Conservation (phyloP, 2,329 filamentous ascomycete species). For the Lecanicillium sp. region DNA sequence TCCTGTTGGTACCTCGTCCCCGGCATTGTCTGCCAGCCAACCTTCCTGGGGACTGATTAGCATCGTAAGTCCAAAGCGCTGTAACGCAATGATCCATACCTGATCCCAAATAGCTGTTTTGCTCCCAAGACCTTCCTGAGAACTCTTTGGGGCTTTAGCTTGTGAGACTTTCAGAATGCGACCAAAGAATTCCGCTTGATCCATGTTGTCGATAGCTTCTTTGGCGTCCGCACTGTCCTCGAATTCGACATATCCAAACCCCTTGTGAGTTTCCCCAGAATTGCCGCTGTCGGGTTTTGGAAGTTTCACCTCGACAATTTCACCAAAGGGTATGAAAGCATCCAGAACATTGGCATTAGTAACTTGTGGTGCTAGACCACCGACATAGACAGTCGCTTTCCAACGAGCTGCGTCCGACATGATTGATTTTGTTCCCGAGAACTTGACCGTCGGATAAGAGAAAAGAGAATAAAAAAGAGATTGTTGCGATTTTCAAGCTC, state of each 20-base stretch:
- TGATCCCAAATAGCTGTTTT: slow-evolving; percentile 97
- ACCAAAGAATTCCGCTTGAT: slow-evolving; percentile 91
- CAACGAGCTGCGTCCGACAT: slow-evolving; percentile 82
- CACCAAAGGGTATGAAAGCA: slow-evolving; percentile 94
- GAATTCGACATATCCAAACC: slow-evolving; percentile 96
- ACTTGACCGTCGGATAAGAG: neutral
- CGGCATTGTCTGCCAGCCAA: slow-evolving; percentile 84
- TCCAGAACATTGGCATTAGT: slow-evolving; percentile 72
- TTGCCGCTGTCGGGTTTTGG: slow-evolving; percentile 83
- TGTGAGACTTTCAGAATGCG: slow-evolving; percentile 85
- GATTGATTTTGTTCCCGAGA: slow-evolving; percentile 15
- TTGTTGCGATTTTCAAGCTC: neutral
- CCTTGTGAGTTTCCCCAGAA: slow-evolving; percentile 72
- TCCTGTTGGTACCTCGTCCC: slow-evolving; percentile 62
- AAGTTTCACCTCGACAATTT: slow-evolving; percentile 84
- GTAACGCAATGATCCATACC: slow-evolving; percentile 46
- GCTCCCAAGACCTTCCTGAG: slow-evolving; percentile 80
- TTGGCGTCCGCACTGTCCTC: slow-evolving; percentile 79
- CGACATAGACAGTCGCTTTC: slow-evolving; percentile 89
- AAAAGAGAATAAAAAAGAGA: neutral
- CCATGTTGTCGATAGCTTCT: slow-evolving; percentile 99
- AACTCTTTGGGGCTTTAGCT: slow-evolving; percentile 87
- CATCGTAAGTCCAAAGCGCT: neutral
- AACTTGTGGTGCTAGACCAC: slow-evolving; percentile 76
- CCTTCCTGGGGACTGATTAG: slow-evolving; percentile 60